Conservation (phyloP, 2,329 filamentous ascomycete species). For the Teratosphaeria pseudoeucalypti region DNA sequence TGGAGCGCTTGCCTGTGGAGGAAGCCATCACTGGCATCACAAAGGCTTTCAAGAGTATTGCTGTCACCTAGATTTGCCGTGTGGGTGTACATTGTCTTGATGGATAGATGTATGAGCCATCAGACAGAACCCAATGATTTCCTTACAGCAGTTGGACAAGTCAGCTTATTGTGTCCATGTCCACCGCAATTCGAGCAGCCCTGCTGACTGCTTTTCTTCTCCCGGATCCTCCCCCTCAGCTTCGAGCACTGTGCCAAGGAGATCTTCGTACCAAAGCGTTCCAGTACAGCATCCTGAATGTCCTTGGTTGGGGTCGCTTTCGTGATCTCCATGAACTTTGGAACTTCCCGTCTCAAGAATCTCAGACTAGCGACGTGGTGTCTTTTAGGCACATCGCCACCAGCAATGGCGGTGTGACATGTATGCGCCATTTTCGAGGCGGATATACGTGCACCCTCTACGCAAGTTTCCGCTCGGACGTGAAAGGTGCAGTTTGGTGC, state of each 20-base stretch:
- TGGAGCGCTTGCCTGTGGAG: slow-evolving; percentile 60
- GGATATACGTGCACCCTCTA: slow-evolving; percentile 3
- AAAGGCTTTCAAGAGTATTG: slow-evolving; percentile 40
- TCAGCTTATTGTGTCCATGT: slow-evolving; percentile 3
- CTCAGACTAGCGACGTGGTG: not conserved
- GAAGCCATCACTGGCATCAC: slow-evolving; percentile 52
- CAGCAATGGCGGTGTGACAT: not conserved
- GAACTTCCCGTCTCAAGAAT: slow-evolving; percentile 3
- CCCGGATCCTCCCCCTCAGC: not conserved
- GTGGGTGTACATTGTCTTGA: not conserved
- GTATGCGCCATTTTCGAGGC: slow-evolving; percentile 1
- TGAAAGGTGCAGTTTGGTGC: slow-evolving; percentile 2
- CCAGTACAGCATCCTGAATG: slow-evolving; percentile 2
- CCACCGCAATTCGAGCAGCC: slow-evolving; percentile 1
- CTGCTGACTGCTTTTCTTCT: not conserved
- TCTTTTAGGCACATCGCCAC: not conserved
- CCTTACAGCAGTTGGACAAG: not conserved
- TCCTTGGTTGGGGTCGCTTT: not conserved
- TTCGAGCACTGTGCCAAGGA: slow-evolving; percentile 1
- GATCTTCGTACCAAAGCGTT: slow-evolving; percentile 1
- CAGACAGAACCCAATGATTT: not conserved
- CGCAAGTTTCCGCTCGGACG: slow-evolving; percentile 2
- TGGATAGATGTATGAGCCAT: not conserved
- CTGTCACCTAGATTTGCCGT: not conserved
- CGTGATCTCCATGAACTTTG: slow-evolving; percentile 1